Conservation (phyloP, 2,329 filamentous ascomycete genomes). For the Laburnicola sp. region DNA sequence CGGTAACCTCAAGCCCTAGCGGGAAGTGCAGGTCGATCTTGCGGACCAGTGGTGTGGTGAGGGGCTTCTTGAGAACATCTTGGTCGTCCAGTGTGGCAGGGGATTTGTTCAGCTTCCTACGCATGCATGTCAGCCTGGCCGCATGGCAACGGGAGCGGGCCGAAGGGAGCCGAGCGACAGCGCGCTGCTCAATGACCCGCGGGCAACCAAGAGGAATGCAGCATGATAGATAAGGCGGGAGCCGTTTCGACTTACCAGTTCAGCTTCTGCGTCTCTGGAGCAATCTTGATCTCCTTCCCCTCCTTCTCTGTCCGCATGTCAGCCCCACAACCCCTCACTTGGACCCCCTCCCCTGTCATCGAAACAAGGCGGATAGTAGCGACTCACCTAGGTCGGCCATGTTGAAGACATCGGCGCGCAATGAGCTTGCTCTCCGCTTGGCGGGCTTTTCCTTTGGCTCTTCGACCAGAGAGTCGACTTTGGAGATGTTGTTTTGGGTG, state of each 20-base stretch:
- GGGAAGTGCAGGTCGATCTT: constrained; percentile 94
- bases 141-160: constrained; percentile 2
- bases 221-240: too few species aligned
- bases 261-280: constrained; percentile 81
- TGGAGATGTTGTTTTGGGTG: constrained; percentile 64
- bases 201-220: not conserved
- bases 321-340: constrained; percentile 38
- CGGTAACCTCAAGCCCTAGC: constrained; percentile 81
- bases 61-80: constrained; percentile 76
- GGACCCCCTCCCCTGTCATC: constrained; percentile 19
- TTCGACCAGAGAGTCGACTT: constrained; percentile 90
- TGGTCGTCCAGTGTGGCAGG: constrained; percentile 77
- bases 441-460: constrained; percentile 66
- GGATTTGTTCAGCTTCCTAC: constrained; percentile 92
- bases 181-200: constrained; percentile 3
- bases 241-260: constrained; percentile 69
- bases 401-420: constrained; percentile 73
- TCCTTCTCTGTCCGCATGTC: constrained; percentile 65
- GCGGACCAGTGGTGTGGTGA: constrained; percentile 83
- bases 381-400: constrained; percentile 81
- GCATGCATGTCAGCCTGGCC: constrained; percentile 19
- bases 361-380: constrained; percentile 5
- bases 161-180: constrained; percentile 15
- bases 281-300: constrained; percentile 70
- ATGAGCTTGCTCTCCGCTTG: constrained; percentile 73